Base-by-base conservation (phyloP, 495 filamentous ascomycete genomes). In the Lasiosphaeris hirsuta region DNA sequence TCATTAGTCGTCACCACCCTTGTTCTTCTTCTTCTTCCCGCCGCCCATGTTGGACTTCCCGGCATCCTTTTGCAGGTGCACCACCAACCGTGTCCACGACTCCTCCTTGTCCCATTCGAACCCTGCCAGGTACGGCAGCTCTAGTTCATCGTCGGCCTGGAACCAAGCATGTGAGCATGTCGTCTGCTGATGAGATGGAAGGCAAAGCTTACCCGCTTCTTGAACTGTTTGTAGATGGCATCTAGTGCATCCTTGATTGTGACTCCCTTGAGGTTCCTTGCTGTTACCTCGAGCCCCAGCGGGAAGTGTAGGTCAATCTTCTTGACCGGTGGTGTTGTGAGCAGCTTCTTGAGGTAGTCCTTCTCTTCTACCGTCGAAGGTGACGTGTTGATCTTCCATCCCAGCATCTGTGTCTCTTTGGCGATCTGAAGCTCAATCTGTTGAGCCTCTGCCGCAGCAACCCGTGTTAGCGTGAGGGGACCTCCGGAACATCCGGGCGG, bases 51-150 rank as follows among this genome's bases (percentile, higher is more conserved):
- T 68, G 8, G 78, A 72, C 10, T 77, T 76, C 34, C 81, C 83
- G 10, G 75, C 72, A 65, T 86, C 80, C 66, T 87, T 87, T 68
- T 86, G 89, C 70, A 91, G 86, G 74, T 95, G 90, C 53, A 96
- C 90, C 58, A 90, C 78, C 61, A 96, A 79, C 23, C 83, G 81
- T 51, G 75, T 75, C 78, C 78, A 83, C 69, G 80, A 90, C 74
- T 93, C 89, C 62, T 94, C 88, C 70, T 90, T 87, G 73, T 93
- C 87, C 90, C 91, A 96, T 78, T 96, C 91, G 79, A 96, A 96
- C 56, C 92, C 92, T 59, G 86, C 86, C 59, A 96, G 84, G 79
- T 90, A 86, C 61, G 92, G 89, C 55, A 82, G 76, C 13, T 90
- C 84, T 49, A 96, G 77, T 68, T 96, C 92, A 68, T 96, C 92